Evolutionary conservation across 257 asterid genomes (phyloP).

Genomic region (Solanum lignicaule): DNA sequence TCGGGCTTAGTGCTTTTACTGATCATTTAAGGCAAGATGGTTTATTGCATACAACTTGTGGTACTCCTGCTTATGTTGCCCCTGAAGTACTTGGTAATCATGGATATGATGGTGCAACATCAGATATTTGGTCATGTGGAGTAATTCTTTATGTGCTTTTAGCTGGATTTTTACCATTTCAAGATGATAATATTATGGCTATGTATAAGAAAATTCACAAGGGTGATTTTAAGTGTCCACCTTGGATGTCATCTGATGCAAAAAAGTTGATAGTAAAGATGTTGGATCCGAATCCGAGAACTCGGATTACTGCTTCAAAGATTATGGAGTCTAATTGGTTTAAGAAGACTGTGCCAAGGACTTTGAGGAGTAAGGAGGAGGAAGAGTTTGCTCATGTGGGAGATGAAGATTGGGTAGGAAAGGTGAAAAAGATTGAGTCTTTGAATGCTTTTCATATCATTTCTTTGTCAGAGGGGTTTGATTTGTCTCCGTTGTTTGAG

Average conservation of each 20-base stretch:
- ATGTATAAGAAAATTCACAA: slow-evolving; percentile 49
- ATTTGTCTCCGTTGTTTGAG: slow-evolving; percentile 51
- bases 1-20: slow-evolving; percentile 53
- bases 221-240: slow-evolving; percentile 69
- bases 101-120: slow-evolving; percentile 56
- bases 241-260: slow-evolving; percentile 58
- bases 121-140: slow-evolving; percentile 72
- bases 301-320: slow-evolving; percentile 38
- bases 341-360: slow-evolving; percentile 23
- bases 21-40: slow-evolving; percentile 60
- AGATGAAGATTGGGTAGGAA: not conserved
- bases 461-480: slow-evolving; percentile 50
- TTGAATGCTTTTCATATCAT: slow-evolving; percentile 65
- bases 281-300: slow-evolving; percentile 49
- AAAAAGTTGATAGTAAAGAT: slow-evolving; percentile 34
- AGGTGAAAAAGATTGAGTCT: slow-evolving; percentile 32
- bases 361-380: slow-evolving; percentile 9
- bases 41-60: slow-evolving; percentile 59
- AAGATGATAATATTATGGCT: slow-evolving; percentile 42
- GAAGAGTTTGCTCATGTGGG: slow-evolving; percentile 6
- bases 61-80: slow-evolving; percentile 66
- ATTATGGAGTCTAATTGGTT: slow-evolving; percentile 56
- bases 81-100: slow-evolving; percentile 63
- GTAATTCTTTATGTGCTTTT: slow-evolving; percentile 46
- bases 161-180: slow-evolving; percentile 59